Percentiles rank a stretch among this genome's conserved stretches.
phyloP scores from a whole-genome alignment of 2,329 filamentous ascomycete genomes.

The Trichophyton verrucosum region DNA sequence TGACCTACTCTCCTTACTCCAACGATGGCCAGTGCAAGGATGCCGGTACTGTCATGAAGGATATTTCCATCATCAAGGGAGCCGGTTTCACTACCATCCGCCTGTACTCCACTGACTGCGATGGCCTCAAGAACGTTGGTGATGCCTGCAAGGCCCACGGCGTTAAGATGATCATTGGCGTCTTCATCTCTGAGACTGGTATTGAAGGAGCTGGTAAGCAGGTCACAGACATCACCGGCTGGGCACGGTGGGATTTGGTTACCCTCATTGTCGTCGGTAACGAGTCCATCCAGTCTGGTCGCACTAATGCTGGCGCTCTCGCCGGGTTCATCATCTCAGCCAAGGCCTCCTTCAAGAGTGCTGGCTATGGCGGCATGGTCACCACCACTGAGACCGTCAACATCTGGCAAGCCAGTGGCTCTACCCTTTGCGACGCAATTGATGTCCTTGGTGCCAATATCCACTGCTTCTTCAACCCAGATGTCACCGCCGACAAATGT shows the following conservation, averaged over 20 bases:
- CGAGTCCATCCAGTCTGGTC: constrained; percentile 71
- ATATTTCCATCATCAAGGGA: constrained; percentile 50
- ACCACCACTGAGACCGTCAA: constrained; percentile 81
- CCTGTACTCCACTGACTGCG: constrained; percentile 87
- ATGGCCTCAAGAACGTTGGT: constrained; percentile 63
- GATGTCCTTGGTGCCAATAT: constrained; percentile 78
- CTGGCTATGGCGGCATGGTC: constrained; percentile 60
- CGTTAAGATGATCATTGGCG: constrained; percentile 70
- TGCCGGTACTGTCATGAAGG: constrained; percentile 43
- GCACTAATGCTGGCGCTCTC: constrained; percentile 53
- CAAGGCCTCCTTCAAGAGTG: constrained; percentile 48
- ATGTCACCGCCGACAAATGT: constrained; percentile 50
- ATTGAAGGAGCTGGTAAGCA: constrained; percentile 57
- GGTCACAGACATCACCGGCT: constrained; percentile 58
- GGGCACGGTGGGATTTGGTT: constrained; percentile 60
- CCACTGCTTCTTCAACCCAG: constrained; percentile 85
- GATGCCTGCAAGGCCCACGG: constrained; percentile 52
- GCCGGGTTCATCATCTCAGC: constrained; percentile 55
- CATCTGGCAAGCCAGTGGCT: constrained; percentile 54
- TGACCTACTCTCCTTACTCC: constrained; percentile 70
- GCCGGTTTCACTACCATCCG: constrained; percentile 62
- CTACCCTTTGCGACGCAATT: constrained; percentile 55
- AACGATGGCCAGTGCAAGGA: constrained; percentile 50
- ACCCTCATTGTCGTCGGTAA: constrained; percentile 79
- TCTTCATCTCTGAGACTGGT: constrained; percentile 61